These are phyloP conservation scores for Mycosarcoma mackinlayi DNA, from an alignment of 1,284 basidiomycete genomes.

Conservation along the genomic window DNA sequence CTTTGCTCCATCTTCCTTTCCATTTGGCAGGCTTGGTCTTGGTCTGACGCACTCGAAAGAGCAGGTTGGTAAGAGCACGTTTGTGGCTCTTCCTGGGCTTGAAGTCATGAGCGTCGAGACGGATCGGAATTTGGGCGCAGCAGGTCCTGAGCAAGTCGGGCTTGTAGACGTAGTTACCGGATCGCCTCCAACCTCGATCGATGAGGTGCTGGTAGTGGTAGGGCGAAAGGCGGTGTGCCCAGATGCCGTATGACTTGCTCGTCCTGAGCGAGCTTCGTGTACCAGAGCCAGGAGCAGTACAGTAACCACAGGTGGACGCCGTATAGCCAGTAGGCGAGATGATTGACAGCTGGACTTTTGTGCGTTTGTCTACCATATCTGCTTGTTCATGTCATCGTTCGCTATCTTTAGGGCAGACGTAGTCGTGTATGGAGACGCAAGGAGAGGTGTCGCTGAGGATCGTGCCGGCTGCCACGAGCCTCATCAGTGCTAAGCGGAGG, in stretches of 20 bases:
- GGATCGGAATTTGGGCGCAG: slow-evolving; percentile 61
- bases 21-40: slow-evolving; percentile 47
- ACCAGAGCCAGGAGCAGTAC: slow-evolving; percentile 65
- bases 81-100: slow-evolving; percentile 39
- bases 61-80: slow-evolving; percentile 49
- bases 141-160: slow-evolving; percentile 61
- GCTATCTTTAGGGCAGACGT: no score
- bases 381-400: background rate
- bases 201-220: slow-evolving; percentile 57
- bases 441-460: background rate
- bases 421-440: background rate
- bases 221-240: slow-evolving; percentile 54
- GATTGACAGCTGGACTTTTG: slow-evolving; percentile 32
- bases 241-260: slow-evolving; percentile 69
- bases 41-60: slow-evolving; percentile 33
- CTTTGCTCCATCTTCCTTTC: slow-evolving; percentile 54
- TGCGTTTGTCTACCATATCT: slow-evolving; percentile 16
- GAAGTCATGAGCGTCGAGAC: slow-evolving; percentile 39
- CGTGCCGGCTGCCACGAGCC: slow-evolving; percentile 3
- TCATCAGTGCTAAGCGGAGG: slow-evolving; percentile 6
- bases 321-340: slow-evolving; percentile 70
- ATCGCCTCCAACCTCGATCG: slow-evolving; percentile 63
- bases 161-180: slow-evolving; percentile 63
- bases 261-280: slow-evolving; percentile 56
- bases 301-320: slow-evolving; percentile 71